Base-by-base conservation (phyloP, 352 stramenopile species). In the Phytophthora syringae region DNA sequence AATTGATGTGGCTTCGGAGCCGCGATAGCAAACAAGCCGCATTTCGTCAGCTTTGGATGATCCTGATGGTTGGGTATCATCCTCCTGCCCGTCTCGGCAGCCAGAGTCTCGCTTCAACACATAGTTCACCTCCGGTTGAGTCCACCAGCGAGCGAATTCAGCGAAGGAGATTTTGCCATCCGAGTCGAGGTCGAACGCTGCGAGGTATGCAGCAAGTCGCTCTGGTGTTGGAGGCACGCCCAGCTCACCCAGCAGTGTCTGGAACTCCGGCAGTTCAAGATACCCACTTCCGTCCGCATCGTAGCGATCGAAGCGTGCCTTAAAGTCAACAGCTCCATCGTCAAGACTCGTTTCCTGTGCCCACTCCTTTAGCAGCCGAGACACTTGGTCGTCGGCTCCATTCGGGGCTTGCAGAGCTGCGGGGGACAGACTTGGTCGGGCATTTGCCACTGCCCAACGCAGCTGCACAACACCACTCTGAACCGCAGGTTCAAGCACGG, bases 71-170 rank as follows among this genome's bases (percentile, higher is more conserved):
- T 51, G 37, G 39, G 48, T 30, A n/a, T 52, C 32, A 13, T 69
- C 40, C 34, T n/a, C n/a, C 18, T 60, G 12, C 4, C 32, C 52
- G 12, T 52, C 66, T 25, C 44, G n/a, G 21, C 20, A 63, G 10
- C 77, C 76, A 6, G 57, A 43, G 42, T 86, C 80, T 11, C 87
- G 82, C 77, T 95, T 97, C 55, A 97, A 57, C 12, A 96, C 84
- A 60, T 92, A 97, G 37, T 90, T 82, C 2, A 95, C 84, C 43
- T 93, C 82, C 0, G 80, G 62, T 6, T 81, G 76, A 47, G 70
- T 91, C 93, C 93, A 98, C 92, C 93, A 98, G 16, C 69, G 63
- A 34, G 82, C 84, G 50, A 98, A 98, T 64, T 98, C 87, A 2
- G 80, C 40, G 45, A 94, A 96, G 28, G 85, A 94, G 32, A 98